phyloP scores from a whole-genome alignment of 208 protist species.

The Acanthamoeba sp. region DNA sequence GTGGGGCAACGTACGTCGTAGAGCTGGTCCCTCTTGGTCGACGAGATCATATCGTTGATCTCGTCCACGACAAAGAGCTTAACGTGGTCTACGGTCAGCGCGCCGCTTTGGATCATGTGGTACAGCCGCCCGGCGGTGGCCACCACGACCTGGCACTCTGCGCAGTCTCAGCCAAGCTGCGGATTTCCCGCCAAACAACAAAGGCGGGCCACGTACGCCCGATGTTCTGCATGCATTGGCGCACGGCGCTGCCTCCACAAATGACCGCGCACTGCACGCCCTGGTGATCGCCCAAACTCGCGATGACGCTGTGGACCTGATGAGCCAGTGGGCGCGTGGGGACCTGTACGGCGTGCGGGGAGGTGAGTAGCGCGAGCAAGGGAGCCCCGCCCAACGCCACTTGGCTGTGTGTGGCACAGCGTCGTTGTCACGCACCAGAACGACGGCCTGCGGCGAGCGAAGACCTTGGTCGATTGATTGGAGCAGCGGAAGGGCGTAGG shows the following conservation, averaged over 20 bases:
- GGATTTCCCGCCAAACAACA: too few species aligned
- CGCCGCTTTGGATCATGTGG: conserved; percentile 25
- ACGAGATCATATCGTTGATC: conserved; percentile 88
- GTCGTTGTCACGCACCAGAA: conserved; percentile 89
- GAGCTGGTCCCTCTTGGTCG: conserved; percentile 96
- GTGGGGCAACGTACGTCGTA: conserved; percentile 97
- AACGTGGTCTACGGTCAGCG: neutral
- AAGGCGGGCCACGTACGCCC: conserved; percentile 24
- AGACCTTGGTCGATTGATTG: neutral
- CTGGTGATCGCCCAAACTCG: neutral
- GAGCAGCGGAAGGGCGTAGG: conserved; percentile 86
- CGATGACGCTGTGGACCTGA: conserved; percentile 96
- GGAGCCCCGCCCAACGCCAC: too few species aligned
- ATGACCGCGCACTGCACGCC: conserved; percentile 92
- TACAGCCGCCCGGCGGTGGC: conserved; percentile 98
- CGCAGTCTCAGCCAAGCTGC: neutral
- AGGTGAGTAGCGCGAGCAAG: neutral
- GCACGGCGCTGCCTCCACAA: conserved; percentile 95
- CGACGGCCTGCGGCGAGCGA: conserved; percentile 92
- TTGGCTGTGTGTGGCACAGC: too few species aligned
- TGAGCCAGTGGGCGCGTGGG: conserved; percentile 97
- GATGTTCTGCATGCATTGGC: conserved; percentile 94
- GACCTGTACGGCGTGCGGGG: conserved; percentile 93
- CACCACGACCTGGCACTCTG: conserved; percentile 91
- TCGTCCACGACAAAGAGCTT: conserved; percentile 88